These are phyloP conservation scores for Kodamaea ohmeri DNA, from an alignment of 1,139 yeast genomes.

Conservation along the genomic window DNA sequence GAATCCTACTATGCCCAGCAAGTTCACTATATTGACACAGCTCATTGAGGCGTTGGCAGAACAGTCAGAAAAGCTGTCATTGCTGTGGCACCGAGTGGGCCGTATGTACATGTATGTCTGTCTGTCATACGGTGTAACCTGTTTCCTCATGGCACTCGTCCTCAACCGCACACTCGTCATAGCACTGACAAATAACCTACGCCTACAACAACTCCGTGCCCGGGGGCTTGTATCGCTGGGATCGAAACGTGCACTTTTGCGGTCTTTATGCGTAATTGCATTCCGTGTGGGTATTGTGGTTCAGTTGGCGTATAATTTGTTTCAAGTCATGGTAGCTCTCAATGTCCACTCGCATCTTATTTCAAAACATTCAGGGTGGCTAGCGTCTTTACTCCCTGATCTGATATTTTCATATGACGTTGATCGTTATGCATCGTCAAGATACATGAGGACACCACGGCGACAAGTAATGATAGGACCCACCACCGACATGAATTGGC, in stretches of 20 bases:
- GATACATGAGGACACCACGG: slow-evolving; percentile 35
- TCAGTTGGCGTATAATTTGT: slow-evolving; percentile 30
- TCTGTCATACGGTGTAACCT: slow-evolving; percentile 36
- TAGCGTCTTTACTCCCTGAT: slow-evolving; percentile 18
- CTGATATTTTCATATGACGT: slow-evolving; percentile 35
- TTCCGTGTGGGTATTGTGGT: slow-evolving; percentile 34
- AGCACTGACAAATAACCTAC: slow-evolving; percentile 54
- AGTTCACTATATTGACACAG: background rate
- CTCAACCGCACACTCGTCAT: slow-evolving; percentile 64
- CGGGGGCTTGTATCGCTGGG: slow-evolving; percentile 1
- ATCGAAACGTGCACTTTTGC: slow-evolving; percentile 13
- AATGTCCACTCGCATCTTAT: slow-evolving; percentile 23
- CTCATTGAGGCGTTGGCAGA: slow-evolving; percentile 21
- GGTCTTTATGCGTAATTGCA: slow-evolving; percentile 21
- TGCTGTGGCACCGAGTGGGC: slow-evolving; percentile 19
- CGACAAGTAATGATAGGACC: slow-evolving; percentile 46
- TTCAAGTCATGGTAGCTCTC: slow-evolving; percentile 38
- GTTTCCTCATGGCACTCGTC: slow-evolving; percentile 64
- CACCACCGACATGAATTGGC: slow-evolving; percentile 58
- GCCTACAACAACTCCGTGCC: slow-evolving; percentile 18
- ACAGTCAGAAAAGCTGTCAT: slow-evolving; percentile 19
- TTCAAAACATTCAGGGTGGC: background rate
- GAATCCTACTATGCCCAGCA: too few relatives aligned
- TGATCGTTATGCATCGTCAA: slow-evolving; percentile 20
- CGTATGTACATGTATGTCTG: slow-evolving; percentile 31